A percentile compares a stretch with the other conserved stretches of the same genome.
Evolutionary conservation across 352 stramenopile species (phyloP).

Genomic region (Phytophthora megakarya): DNA sequence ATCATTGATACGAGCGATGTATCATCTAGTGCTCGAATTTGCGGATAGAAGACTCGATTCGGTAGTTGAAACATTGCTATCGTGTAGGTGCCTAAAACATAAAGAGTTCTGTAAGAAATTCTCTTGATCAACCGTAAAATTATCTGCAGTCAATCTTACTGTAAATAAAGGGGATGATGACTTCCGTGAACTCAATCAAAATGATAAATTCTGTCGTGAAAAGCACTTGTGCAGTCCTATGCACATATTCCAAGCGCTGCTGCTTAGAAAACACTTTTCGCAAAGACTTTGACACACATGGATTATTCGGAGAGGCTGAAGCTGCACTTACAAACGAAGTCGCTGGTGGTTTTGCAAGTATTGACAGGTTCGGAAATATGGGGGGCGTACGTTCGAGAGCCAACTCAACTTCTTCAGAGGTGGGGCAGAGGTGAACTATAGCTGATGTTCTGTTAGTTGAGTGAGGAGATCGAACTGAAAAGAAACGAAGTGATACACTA

Average conservation of each 20-base stretch:
- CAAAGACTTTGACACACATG: not conserved
- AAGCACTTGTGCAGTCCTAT: conserved; percentile 29
- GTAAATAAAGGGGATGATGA: conserved; percentile 44
- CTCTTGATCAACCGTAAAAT: not conserved
- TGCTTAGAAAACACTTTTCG: conserved; percentile 5
- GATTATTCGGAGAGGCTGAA: not conserved
- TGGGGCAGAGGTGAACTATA: conserved; percentile 8
- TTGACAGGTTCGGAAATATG: conserved; percentile 2
- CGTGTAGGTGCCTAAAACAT: conserved; percentile 33
- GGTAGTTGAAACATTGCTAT: conserved; percentile 38
- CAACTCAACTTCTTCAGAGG: not conserved
- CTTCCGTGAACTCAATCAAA: conserved; percentile 44
- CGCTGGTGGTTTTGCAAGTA: conserved; percentile 4
- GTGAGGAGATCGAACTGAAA: not conserved
- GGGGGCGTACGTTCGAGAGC: not conserved
- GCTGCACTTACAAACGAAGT: conserved; percentile 5
- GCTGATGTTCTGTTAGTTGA: not conserved
- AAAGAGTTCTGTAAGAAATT: not conserved
- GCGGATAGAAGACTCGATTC: conserved; percentile 40
- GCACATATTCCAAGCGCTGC: conserved; percentile 19
- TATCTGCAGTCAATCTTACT: conserved; percentile 18
- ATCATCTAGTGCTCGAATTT: conserved; percentile 30
- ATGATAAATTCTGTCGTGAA: conserved; percentile 41
- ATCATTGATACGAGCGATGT: conserved; percentile 22
- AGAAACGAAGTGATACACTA: conserved; percentile 8